Base-by-base conservation (phyloP, 2,329 filamentous ascomycete genomes). In the Neoscytalidium dimidiatum region DNA sequence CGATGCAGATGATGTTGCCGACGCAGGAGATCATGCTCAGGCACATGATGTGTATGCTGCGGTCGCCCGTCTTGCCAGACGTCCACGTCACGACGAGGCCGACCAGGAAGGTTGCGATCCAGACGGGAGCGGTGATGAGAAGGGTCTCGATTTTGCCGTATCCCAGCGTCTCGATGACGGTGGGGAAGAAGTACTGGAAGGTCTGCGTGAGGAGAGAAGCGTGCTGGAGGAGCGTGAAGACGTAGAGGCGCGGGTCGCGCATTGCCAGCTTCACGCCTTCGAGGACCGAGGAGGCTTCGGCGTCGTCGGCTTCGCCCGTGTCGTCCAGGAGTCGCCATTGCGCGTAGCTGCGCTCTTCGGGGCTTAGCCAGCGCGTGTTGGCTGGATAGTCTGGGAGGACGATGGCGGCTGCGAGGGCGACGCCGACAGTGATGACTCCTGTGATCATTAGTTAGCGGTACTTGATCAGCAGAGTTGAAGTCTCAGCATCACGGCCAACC, bases 161-260 rank as follows among this genome's bases (percentile, higher is more conserved):
- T 0, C 86, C 85, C 0, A 90, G 80, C 0, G 85, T 88, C 48
- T 85, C 81, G 1, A 89, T 84, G 44, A 90, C 87, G 0, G 82
- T 85, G 0, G 88, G 88, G 74, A 90, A 89, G 77, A 89, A 89
- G 71, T 88, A 88, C 51, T 87, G 85, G 69, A 89, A 88, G 4
- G 83, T 85, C 69, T 86, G 84, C 0, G 81, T 80, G 1, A 85
- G 73, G 17, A 86, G 68, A 33, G 79, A 82, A n/a, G 80, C 70
- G 64, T 86, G 84, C 69, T 87, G 84, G 2, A 87, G 74, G 23
- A 86, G 74, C 1, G 84, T 79, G 61, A 87, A 86, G 1, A 86
- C 67, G 67, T 85, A 86, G 0, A 86, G 75, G 1, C 82, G 79
- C 4, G 80, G 81, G 68, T 86, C 84, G 5, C 73, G 75, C 19